phyloP scores from a whole-genome alignment of 2,329 filamentous ascomycete genomes.

The Exophiala alcalophila region DNA sequence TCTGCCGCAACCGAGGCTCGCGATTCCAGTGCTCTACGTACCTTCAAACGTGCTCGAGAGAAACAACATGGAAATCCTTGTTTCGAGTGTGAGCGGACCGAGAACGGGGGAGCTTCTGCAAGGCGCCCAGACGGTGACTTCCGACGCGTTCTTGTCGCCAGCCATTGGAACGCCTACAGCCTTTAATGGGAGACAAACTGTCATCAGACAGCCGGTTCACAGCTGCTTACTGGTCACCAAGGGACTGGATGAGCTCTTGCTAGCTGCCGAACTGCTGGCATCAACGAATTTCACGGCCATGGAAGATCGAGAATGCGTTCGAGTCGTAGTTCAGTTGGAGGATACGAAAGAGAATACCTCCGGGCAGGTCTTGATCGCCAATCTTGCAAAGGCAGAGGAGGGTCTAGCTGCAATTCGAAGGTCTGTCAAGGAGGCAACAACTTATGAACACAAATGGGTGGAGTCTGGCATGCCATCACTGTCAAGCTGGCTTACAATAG shows the following conservation, averaged over 20 bases:
- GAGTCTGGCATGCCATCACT: constrained; percentile 66
- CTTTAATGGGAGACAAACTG: constrained; percentile 61
- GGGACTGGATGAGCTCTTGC: constrained; percentile 63
- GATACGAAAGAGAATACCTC: constrained; percentile 42
- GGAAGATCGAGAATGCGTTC: constrained; percentile 45
- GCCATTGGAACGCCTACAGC: constrained; percentile 67
- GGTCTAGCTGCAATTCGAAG: constrained; percentile 67
- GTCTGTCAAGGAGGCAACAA: constrained; percentile 65
- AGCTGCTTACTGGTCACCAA: constrained; percentile 71
- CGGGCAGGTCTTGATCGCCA: constrained; percentile 50
- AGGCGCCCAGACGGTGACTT: constrained; percentile 36
- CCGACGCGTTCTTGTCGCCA: constrained; percentile 67
- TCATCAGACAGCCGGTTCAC: constrained; percentile 79
- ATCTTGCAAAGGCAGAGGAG: constrained; percentile 60
- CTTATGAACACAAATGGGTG: constrained; percentile 73
- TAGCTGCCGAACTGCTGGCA: constrained; percentile 39
- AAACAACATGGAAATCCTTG: constrained; percentile 60
- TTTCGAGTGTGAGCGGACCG: constrained; percentile 44
- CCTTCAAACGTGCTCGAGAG: constrained; percentile 56
- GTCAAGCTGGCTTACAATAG: constrained; percentile 59
- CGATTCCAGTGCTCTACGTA: constrained; percentile 53
- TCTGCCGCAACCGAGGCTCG: constrained; percentile 48
- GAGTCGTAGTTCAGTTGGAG: constrained; percentile 57
- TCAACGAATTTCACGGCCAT: constrained; percentile 36
- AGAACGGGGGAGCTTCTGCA: constrained; percentile 23